These are phyloP conservation scores for Diaporthe nobilis DNA, from an alignment of 2,329 filamentous ascomycete genomes.

Conservation along the genomic window DNA sequence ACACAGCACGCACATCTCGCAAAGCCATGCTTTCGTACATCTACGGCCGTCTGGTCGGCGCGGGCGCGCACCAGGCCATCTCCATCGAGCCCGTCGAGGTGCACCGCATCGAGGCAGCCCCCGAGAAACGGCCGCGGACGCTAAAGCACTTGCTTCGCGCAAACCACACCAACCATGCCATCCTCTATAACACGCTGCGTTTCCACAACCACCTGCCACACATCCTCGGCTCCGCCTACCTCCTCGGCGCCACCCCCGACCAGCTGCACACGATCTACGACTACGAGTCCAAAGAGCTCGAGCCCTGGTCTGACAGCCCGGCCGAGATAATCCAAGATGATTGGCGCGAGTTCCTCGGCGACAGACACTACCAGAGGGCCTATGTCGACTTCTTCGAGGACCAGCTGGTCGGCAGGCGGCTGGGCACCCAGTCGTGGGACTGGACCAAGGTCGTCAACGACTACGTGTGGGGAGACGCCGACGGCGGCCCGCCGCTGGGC, in stretches of 20 bases:
- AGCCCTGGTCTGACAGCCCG: conserved; percentile 87
- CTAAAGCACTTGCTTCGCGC: conserved; percentile 92
- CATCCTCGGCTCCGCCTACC: conserved; percentile 86
- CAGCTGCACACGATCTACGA: conserved; percentile 89
- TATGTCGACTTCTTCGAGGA: conserved; percentile 98
- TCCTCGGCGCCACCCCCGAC: conserved; percentile 81
- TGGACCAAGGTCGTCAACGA: conserved; percentile 84
- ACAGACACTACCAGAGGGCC: conserved; percentile 86
- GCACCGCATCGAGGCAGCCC: conserved; percentile 83
- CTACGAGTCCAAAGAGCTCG: conserved; percentile 77
- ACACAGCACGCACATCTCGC: conserved; percentile 35
- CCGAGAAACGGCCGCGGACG: conserved; percentile 84
- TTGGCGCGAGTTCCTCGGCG: conserved; percentile 88
- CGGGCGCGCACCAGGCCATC: conserved; percentile 55
- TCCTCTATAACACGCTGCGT: conserved; percentile 81
- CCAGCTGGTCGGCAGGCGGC: conserved; percentile 74
- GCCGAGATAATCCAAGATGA: conserved; percentile 86
- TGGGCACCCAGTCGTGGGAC: conserved; percentile 73
- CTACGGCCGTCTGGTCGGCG: conserved; percentile 49
- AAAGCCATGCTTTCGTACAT: conserved; percentile 49
- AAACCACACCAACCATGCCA: conserved; percentile 91
- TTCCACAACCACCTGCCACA: conserved; percentile 90
- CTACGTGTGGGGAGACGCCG: conserved; percentile 73
- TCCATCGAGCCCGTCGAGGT: conserved; percentile 77
- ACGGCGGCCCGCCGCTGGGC: conserved; percentile 81